Base-by-base conservation (phyloP, 495 filamentous ascomycete species). In the Polyplosphaeria fusca region DNA sequence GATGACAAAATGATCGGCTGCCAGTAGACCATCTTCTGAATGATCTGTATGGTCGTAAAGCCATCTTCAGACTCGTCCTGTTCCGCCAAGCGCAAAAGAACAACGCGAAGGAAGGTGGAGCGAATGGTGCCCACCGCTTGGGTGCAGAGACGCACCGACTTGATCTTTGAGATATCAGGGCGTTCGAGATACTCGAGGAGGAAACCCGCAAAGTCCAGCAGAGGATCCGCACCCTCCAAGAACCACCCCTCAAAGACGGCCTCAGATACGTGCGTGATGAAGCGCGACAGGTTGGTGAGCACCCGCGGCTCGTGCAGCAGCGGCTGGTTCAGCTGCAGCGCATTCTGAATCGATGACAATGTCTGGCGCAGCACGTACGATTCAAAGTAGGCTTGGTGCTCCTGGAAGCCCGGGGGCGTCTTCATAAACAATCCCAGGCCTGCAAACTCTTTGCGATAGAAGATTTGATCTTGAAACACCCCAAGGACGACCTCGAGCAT, bases 231-330 rank as follows among this genome's bases (percentile, higher is more conserved):
- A 4, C 92, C 93, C 55, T 90, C 83, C 39, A 95, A 79, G 65
- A 96, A 96, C 89, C 89, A 95, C 26, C 93, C 93, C 71, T 98
- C 93, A 61, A 89, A 96, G 14, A 96, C 82, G 25, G 89, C 88
- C 71, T 98, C 94, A 0, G 83, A 80, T 65, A 96, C 78, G 66
- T 96, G 88, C 0, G 81, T 74, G 23, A 83, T 80, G 51, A 95
- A 86, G 18, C 90, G 82, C 1, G 85, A 80, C 66, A 98, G 76
- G 61, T 96, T 98, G 25, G 85, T 89, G 40, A 98, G 74, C 12
- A 93, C 80, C 56, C 85, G 85, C 4, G 91, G 86, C 68, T 97
- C 90, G 46, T 77, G 79, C n/a, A 97, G 76, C 5, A 84, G 69
- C 37, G 82, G 81, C 64, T 85, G 83, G 52, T 90, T 78, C 9